Percentiles rank a stretch among this genome's conserved stretches.
These are phyloP conservation scores for Sarocladium brachiariae DNA, from an alignment of 2,329 filamentous ascomycete species.

Conservation along the genomic window DNA sequence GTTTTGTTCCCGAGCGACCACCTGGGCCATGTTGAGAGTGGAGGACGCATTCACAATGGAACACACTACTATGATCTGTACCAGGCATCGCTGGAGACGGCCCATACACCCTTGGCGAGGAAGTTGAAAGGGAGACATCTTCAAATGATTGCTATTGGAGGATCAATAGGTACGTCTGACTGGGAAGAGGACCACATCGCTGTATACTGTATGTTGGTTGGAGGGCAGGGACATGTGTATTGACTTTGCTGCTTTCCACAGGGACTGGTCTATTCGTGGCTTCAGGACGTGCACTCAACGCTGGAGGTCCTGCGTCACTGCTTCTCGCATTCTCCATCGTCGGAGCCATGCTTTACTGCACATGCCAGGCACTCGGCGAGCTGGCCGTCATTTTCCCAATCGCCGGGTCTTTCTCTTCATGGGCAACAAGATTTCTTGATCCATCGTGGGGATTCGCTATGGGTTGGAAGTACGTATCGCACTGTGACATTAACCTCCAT, in stretches of 20 bases:
- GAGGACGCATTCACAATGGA: conserved; percentile 27
- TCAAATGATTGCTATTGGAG: conserved; percentile 97
- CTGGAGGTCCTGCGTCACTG: conserved; percentile 71
- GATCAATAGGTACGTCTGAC: conserved; percentile 61
- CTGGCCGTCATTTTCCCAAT: conserved; percentile 87
- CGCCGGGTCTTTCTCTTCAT: conserved; percentile 85
- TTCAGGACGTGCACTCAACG: conserved; percentile 62
- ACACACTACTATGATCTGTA: conserved; percentile 49
- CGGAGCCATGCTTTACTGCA: conserved; percentile 84
- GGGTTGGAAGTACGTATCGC: conserved; percentile 71
- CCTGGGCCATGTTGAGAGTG: conserved; percentile 26
- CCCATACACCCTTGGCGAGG: conserved; percentile 66
- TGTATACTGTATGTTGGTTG: too few relatives aligned
- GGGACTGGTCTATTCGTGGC: conserved; percentile 83
- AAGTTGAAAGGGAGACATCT: conserved; percentile 78
- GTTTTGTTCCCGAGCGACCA: conserved; percentile 40
- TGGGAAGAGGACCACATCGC: background rate
- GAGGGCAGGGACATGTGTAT: too few relatives aligned
- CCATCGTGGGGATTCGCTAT: conserved; percentile 94
- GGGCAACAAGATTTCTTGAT: conserved; percentile 86
- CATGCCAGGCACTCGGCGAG: conserved; percentile 85
- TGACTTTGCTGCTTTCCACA: conserved; percentile 21
- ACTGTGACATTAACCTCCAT: background rate
- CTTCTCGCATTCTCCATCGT: conserved; percentile 73
- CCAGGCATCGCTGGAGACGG: conserved; percentile 63